phyloP scores from a whole-genome alignment of 2,329 filamentous ascomycete species.

The Septoria petroselini region DNA sequence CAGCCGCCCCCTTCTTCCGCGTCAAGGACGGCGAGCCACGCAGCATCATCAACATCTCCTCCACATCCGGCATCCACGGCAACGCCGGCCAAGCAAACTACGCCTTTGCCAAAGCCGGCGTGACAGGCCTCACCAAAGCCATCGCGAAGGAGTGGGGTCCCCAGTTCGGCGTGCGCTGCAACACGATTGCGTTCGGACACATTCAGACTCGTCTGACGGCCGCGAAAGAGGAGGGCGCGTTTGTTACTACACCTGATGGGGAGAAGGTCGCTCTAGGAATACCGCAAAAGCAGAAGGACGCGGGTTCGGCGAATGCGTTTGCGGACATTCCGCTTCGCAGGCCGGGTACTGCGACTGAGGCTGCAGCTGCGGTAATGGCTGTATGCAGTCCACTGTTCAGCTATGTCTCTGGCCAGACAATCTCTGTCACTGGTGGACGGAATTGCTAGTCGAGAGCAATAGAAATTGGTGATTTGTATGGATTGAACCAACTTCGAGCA shows the following conservation, averaged over 20 bases:
- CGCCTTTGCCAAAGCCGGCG: constrained; percentile 76
- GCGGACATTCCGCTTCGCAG: constrained; percentile 74
- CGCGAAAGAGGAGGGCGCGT: constrained; percentile 79
- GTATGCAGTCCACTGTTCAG: constrained; percentile 78
- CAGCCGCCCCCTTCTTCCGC: constrained; percentile 80
- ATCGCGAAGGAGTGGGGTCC: constrained; percentile 92
- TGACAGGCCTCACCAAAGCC: constrained; percentile 79
- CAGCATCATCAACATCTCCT: constrained; percentile 78
- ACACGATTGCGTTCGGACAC: constrained; percentile 80
- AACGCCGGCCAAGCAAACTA: constrained; percentile 94
- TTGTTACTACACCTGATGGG: constrained; percentile 71
- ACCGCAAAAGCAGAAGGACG: constrained; percentile 57
- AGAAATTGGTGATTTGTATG: no score
- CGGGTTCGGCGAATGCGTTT: constrained; percentile 37
- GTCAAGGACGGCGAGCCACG: constrained; percentile 78
- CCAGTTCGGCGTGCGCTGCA: constrained; percentile 73
- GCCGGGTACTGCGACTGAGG: constrained; percentile 74
- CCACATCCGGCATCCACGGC: constrained; percentile 76
- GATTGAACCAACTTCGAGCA: no score
- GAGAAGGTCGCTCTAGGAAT: constrained; percentile 73
- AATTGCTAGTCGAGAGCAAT: constrained; percentile 49
- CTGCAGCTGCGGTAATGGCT: constrained; percentile 71
- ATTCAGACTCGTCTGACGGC: constrained; percentile 77
- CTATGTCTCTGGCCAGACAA: constrained; percentile 83
- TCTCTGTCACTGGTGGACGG: constrained; percentile 77